Percentiles rank a stretch among this genome's conserved stretches.
phyloP scores from a whole-genome alignment of 305 asterid genomes.

The Fraxinus platypoda region DNA sequence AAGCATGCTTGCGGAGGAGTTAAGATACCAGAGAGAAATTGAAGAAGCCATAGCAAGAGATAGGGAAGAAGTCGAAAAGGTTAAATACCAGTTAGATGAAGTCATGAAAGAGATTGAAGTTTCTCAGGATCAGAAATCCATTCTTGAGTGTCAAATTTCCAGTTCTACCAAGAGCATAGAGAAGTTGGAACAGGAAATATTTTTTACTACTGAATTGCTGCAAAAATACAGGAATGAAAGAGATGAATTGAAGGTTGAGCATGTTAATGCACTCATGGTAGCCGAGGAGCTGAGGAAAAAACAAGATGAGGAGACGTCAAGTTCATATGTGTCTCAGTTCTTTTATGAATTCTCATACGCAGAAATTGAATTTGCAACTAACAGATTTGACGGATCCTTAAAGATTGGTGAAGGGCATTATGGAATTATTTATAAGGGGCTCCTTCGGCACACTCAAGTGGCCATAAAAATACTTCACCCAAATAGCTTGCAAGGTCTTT shows the following conservation, averaged over 20 bases:
- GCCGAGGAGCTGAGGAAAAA: conserved; percentile 66
- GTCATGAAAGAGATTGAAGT: conserved; percentile 45
- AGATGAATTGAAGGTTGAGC: conserved; percentile 65
- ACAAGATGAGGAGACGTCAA: conserved; percentile 57
- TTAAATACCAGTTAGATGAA: conserved; percentile 49
- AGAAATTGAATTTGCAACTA: conserved; percentile 80
- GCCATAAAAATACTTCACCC: conserved; percentile 77
- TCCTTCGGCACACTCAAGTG: conserved; percentile 71
- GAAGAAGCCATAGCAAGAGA: conserved; percentile 62
- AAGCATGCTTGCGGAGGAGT: conserved; percentile 51
- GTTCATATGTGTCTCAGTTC: conserved; percentile 47
- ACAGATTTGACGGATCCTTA: conserved; percentile 50
- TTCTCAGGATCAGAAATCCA: conserved; percentile 56
- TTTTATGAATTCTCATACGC: conserved; percentile 57
- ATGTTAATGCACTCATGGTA: conserved; percentile 57
- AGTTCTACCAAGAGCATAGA: conserved; percentile 55
- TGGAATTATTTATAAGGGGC: conserved; percentile 70
- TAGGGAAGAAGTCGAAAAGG: conserved; percentile 54
- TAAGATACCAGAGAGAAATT: conserved; percentile 48
- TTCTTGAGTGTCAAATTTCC: conserved; percentile 54
- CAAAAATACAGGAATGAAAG: conserved; percentile 75
- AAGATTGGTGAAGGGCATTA: conserved; percentile 89
- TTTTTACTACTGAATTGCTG: conserved; percentile 70
- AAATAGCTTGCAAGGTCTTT: conserved; percentile 75
- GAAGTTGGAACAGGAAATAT: conserved; percentile 75